Conservation (phyloP, 371 early-diverging fungal genomes). For the Mucor mucedo region DNA sequence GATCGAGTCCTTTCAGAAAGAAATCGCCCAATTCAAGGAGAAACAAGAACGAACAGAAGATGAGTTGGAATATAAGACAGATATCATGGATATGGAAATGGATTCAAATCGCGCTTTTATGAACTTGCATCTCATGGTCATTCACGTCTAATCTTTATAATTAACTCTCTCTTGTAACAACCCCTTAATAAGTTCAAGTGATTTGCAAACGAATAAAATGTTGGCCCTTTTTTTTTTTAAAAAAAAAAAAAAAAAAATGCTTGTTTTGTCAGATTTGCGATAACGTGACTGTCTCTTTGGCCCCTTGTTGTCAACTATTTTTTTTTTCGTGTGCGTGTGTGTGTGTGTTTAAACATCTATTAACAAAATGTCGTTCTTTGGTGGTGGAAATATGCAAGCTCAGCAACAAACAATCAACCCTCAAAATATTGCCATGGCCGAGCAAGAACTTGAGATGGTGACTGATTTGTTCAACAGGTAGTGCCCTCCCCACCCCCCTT, state of each 20-base stretch:
- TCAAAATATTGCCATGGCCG: slow-evolving; percentile 81
- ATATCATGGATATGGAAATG: slow-evolving; percentile 42
- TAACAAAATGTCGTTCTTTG: slow-evolving; percentile 54
- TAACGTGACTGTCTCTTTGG: not conserved
- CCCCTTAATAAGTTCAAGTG: not conserved
- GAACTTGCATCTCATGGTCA: slow-evolving; percentile 38
- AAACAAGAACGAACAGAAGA: slow-evolving; percentile 26
- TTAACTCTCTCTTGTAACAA: not conserved
- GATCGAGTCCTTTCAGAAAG: slow-evolving; percentile 28
- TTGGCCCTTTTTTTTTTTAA: not conserved
- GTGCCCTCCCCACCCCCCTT: too few relatives aligned
- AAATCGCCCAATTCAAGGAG: slow-evolving; percentile 15
- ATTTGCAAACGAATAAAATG: too few relatives aligned
- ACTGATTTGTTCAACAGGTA: slow-evolving; percentile 84
- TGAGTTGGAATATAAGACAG: slow-evolving; percentile 30
- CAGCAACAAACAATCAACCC: slow-evolving; percentile 67
- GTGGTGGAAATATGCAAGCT: slow-evolving; percentile 37
- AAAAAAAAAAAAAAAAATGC: slow-evolving; percentile 7
- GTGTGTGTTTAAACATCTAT: not conserved
- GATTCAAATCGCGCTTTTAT: slow-evolving; percentile 45
- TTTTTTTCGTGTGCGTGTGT: not conserved
- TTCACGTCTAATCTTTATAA: slow-evolving; percentile 3
- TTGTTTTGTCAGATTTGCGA: too few relatives aligned
- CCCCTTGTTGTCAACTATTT: not conserved
- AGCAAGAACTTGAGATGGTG: slow-evolving; percentile 86